Percentiles rank a stretch among this genome's conserved stretches.
phyloP scores from a whole-genome alignment of 768 basidiomycete genomes.

The Calocybe gangraenosa region DNA sequence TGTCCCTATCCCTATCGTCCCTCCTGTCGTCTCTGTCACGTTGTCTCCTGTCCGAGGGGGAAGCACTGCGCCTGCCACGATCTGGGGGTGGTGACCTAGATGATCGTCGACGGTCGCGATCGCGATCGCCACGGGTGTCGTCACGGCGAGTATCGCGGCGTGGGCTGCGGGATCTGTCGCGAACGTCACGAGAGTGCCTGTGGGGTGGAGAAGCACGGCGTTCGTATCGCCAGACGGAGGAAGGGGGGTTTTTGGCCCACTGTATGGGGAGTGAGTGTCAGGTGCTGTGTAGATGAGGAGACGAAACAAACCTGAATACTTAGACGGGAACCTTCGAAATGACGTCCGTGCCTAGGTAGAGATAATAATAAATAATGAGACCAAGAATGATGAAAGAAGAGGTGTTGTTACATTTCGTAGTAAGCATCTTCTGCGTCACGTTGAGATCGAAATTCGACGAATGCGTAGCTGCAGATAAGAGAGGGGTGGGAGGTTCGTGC shows the following conservation, averaged over 20 bases:
- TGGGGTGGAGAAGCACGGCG: conserved; percentile 46
- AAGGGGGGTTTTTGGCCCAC: conserved; percentile 85
- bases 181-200: conserved; percentile 23
- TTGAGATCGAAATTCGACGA: conserved; percentile 76
- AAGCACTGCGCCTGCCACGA: conserved; percentile 23
- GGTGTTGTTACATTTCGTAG: conserved; percentile 60
- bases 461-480: conserved; percentile 66
- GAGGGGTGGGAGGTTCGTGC: conserved; percentile 30
- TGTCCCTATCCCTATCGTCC: conserved; percentile 5
- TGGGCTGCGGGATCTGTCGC: conserved; percentile 51
- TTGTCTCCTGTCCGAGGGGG: conserved; percentile 9
- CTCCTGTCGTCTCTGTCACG: conserved; percentile 10
- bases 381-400: not conserved
- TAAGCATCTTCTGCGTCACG: conserved; percentile 83
- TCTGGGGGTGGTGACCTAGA: conserved; percentile 40
- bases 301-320: conserved; percentile 59
- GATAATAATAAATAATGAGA: not conserved
- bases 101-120: conserved; percentile 40
- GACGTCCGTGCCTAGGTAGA: conserved; percentile 61
- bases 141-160: conserved; percentile 34
- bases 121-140: conserved; percentile 33
- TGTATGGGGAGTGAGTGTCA: conserved; percentile 21
- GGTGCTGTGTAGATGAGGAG: not conserved
- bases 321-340: conserved; percentile 70
- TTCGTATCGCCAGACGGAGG: conserved; percentile 77